Evolutionary conservation across 495 filamentous ascomycete genomes (phyloP).

Genomic region (Collariella sp.): DNA sequence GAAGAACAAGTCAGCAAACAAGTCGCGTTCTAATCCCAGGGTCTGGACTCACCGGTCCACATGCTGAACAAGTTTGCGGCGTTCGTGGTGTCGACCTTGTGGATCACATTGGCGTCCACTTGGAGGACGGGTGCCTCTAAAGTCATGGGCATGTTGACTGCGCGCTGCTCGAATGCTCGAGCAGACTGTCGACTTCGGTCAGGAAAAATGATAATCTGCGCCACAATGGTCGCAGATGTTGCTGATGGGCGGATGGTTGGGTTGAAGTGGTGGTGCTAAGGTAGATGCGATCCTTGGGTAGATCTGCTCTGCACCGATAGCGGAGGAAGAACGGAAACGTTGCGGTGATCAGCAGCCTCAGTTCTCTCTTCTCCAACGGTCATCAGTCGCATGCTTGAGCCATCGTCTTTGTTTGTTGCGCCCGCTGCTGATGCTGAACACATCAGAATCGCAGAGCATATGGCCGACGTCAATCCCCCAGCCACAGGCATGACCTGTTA

Average conservation of each 20-base stretch:
- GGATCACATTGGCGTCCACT: slow-evolving; percentile 77
- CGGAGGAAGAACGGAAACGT: background rate
- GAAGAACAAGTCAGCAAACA: slow-evolving; percentile 5
- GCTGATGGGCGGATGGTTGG: background rate
- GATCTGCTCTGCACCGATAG: slow-evolving; percentile 29
- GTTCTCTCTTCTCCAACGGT: too few relatives aligned
- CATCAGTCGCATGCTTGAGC: too few relatives aligned
- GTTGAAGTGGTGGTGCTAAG: slow-evolving; percentile 1
- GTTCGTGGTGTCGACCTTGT: slow-evolving; percentile 88
- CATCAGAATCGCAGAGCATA: too few relatives aligned
- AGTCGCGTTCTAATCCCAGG: background rate
- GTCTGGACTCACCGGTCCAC: slow-evolving; percentile 75
- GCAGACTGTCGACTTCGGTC: slow-evolving; percentile 16
- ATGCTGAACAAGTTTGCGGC: slow-evolving; percentile 92
- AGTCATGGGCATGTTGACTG: slow-evolving; percentile 28
- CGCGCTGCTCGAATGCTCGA: slow-evolving; percentile 28
- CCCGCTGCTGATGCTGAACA: too few relatives aligned
- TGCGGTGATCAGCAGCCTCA: too few relatives aligned
- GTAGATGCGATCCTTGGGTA: slow-evolving; percentile 18
- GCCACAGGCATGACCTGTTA: too few relatives aligned
- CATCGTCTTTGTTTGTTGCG: too few relatives aligned
- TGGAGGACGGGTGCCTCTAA: slow-evolving; percentile 53
- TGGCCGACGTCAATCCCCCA: too few relatives aligned
- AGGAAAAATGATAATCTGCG: slow-evolving; percentile 17
- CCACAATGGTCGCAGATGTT: slow-evolving; percentile 19